A percentile compares a stretch with the other conserved stretches of the same genome.
These are phyloP conservation scores for Fusarium equiseti DNA, from an alignment of 2,329 filamentous ascomycete species.

Conservation along the genomic window DNA sequence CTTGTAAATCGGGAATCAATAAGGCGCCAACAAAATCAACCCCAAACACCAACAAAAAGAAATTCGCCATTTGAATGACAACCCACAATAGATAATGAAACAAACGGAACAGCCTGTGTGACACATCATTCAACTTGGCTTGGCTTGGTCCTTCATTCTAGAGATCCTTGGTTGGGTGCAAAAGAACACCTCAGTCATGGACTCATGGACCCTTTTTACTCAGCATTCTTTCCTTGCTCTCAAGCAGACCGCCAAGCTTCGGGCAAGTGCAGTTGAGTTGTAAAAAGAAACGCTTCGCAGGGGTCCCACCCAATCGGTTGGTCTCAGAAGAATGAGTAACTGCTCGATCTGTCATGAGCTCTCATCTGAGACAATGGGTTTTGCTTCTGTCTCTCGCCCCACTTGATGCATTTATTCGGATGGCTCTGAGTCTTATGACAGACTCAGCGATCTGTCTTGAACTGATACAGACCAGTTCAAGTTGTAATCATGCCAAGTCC, in stretches of 20 bases:
- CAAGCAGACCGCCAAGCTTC: conserved; percentile 37
- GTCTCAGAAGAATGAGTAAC: conserved; percentile 30
- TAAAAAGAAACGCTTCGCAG: conserved; percentile 39
- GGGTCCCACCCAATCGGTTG: conserved; percentile 37
- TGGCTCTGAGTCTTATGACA: conserved; percentile 8
- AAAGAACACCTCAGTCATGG: conserved; percentile 22
- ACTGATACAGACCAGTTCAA: conserved; percentile 38
- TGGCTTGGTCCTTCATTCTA: background rate
- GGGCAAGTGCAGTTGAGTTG: conserved; percentile 33
- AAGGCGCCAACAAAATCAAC: conserved; percentile 25
- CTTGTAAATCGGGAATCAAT: conserved; percentile 38
- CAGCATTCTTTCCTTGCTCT: conserved; percentile 23
- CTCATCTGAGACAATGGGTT: conserved; percentile 21
- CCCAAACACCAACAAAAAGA: conserved; percentile 36
- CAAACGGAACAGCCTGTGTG: conserved; percentile 4
- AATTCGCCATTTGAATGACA: conserved; percentile 22
- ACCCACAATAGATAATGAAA: conserved; percentile 13
- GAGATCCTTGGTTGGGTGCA: conserved; percentile 3
- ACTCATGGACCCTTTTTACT: conserved; percentile 1
- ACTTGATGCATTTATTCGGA: conserved; percentile 15
- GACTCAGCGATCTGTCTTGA: conserved; percentile 19
- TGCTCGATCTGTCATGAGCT: conserved; percentile 23
- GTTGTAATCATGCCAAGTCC: conserved; percentile 65
- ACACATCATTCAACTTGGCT: conserved; percentile 7
- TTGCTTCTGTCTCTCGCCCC: conserved; percentile 17